Conservation (phyloP, 2,329 filamentous ascomycete genomes). For the Cercospora sp. region DNA sequence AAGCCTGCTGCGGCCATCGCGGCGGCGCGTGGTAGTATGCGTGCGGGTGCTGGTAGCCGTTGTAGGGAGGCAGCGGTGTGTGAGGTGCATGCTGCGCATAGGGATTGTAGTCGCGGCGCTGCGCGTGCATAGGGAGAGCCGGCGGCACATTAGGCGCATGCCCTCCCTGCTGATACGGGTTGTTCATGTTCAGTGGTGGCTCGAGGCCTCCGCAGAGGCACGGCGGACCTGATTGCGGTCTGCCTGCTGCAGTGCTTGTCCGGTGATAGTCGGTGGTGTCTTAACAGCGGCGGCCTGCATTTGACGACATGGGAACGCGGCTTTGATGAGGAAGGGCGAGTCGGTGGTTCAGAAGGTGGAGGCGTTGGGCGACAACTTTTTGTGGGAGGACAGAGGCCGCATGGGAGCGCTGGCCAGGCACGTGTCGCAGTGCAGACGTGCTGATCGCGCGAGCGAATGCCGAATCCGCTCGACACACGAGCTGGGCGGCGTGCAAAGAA, state of each 20-base stretch:
- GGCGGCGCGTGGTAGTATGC: slow-evolving; percentile 31
- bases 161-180: slow-evolving; percentile 19
- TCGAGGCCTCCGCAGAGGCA: slow-evolving; percentile 5
- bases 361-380: background rate
- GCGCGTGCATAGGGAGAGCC: slow-evolving; percentile 23
- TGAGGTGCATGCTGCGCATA: slow-evolving; percentile 41
- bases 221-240: slow-evolving; percentile 5
- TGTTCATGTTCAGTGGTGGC: slow-evolving; percentile 15
- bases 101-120: slow-evolving; percentile 38
- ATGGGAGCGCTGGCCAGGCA: slow-evolving; percentile 4
- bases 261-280: background rate
- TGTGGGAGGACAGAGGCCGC: background rate
- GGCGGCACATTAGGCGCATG: slow-evolving; percentile 18
- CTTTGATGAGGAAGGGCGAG: background rate
- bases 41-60: slow-evolving; percentile 35
- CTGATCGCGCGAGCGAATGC: background rate
- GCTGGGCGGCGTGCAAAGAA: slow-evolving; percentile 1
- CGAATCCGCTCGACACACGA: background rate
- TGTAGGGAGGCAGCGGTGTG: slow-evolving; percentile 40
- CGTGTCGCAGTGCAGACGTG: slow-evolving; percentile 1
- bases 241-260: slow-evolving; percentile 5
- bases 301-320: slow-evolving; percentile 5
- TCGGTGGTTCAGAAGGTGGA: slow-evolving; percentile 2
- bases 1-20: slow-evolving; percentile 38
- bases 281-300: slow-evolving; percentile 8